Evolutionary conservation across 1,284 basidiomycete species (phyloP), one percentile per base, ranked within the genome.

Genomic region (Malassezia nana): DNA sequence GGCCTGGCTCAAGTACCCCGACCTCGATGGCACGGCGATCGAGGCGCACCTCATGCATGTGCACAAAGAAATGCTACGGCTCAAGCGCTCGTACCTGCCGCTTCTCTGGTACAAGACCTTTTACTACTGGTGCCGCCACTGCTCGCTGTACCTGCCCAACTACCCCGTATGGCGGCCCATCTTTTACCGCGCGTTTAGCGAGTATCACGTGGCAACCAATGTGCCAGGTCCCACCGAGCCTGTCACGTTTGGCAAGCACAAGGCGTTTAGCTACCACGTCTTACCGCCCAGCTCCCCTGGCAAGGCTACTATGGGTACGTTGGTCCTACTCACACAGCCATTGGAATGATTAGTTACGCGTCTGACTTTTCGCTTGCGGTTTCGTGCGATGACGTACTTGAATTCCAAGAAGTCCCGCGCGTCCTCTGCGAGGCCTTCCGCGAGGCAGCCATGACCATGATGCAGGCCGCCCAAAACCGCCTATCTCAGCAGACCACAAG

Each of bases 281-380:
- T 62, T 73, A 16, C 70, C 70, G 20, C 70, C 70, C 41, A 63
- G 60, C 50, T 64, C 62, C 29, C 69, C 70, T 4, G 70, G 70
- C 50, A 72, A 70, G 55, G 60, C 67, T 20, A 69, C 65, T 35
- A 60, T 73, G 62, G 64, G 26, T 47, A 42, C 40, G 40, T 42
- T 26, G 3, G 4, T 8, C 12, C 26, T 4, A 26, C 40, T 28
- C 22, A 42, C 40, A 28, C 40, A 42, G 40, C 68, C 4, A 69
- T 71, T 46, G 70, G 70, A 39, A 70, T 70, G 67, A 73, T 73
- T 52, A 66, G 63, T 50, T 73, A 73, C 44, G 70, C 66, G 32
- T 53, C 61, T 38, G 58, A 65, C 52, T 72, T 73, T 38, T 67
- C 64, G 25, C 59, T 73, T n/a, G 69, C 67, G 4, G 67, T 73